These are phyloP conservation scores for Populus tremula DNA, from an alignment of 345 rosid genomes.

Conservation along the genomic window DNA sequence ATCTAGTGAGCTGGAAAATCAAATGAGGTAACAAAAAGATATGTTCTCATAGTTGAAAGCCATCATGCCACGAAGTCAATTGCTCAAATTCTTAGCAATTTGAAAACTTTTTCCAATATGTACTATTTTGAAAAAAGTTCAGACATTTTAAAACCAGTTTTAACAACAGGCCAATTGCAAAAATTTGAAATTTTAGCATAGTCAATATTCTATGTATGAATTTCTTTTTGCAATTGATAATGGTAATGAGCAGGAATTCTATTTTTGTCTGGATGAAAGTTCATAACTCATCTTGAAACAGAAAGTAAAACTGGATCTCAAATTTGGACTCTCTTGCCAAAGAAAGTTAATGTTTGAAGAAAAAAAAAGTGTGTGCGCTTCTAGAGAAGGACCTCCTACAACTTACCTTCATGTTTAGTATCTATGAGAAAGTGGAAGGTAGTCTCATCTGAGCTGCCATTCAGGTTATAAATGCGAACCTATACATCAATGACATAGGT, in stretches of 20 bases:
- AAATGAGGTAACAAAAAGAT: too few relatives aligned
- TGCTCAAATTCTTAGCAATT: neutral
- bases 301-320: neutral
- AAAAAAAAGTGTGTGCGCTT: neutral
- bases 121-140: neutral
- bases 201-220: neutral
- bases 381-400: neutral
- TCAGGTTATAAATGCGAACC: constrained; percentile 54
- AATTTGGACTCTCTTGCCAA: neutral
- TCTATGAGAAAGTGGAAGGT: constrained; percentile 43
- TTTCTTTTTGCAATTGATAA: neutral
- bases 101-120: neutral
- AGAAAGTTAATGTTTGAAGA: neutral
- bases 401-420: constrained; percentile 48
- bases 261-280: too few relatives aligned
- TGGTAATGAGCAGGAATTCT: neutral
- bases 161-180: neutral
- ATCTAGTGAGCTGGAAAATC: too few relatives aligned
- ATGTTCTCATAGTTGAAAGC: too few relatives aligned
- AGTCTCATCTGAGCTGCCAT: constrained; percentile 21
- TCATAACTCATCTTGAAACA: neutral
- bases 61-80: neutral
- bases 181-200: neutral
- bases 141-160: neutral
- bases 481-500: constrained; percentile 14